A percentile compares a stretch with the other conserved stretches of the same genome.
These are phyloP conservation scores for Gossypium schwendimanii DNA, from an alignment of 441 rosid species.

Conservation along the genomic window DNA sequence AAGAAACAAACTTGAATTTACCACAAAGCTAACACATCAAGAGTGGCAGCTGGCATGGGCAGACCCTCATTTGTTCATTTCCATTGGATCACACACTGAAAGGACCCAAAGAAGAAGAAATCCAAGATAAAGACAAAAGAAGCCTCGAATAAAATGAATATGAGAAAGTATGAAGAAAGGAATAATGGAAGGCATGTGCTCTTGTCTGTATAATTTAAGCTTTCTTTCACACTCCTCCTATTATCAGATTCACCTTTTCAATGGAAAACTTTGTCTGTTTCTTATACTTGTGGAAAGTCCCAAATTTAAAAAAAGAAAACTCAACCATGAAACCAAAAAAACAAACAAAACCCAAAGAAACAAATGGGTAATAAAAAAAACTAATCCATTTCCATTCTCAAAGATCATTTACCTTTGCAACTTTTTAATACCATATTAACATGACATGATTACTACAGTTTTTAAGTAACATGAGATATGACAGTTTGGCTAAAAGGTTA, in stretches of 20 bases:
- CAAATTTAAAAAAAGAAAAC: constrained; percentile 14
- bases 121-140: constrained; percentile 30
- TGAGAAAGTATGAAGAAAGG: constrained; percentile 18
- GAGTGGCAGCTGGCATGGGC: constrained; percentile 20
- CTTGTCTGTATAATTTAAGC: constrained; percentile 12
- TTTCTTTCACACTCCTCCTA: neutral
- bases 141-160: constrained; percentile 10
- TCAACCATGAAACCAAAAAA: constrained; percentile 26
- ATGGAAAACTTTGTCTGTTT: constrained; percentile 33
- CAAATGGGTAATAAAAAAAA: constrained; percentile 14
- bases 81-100: constrained; percentile 21
- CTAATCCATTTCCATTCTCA: constrained; percentile 27
- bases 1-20: constrained; percentile 18
- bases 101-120: constrained; percentile 19
- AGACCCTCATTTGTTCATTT: constrained; percentile 13
- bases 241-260: constrained; percentile 21
- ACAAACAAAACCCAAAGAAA: constrained; percentile 9
- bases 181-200: constrained; percentile 24
- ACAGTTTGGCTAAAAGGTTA: constrained; percentile 8
- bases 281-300: constrained; percentile 32
- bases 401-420: constrained; percentile 17
- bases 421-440: neutral
- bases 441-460: constrained; percentile 18
- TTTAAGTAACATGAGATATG: neutral
- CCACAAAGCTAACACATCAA: constrained; percentile 21